A percentile compares a stretch with the other conserved stretches of the same genome.
phyloP scores from a whole-genome alignment of 257 asterid species.

The Solanum piurae region DNA sequence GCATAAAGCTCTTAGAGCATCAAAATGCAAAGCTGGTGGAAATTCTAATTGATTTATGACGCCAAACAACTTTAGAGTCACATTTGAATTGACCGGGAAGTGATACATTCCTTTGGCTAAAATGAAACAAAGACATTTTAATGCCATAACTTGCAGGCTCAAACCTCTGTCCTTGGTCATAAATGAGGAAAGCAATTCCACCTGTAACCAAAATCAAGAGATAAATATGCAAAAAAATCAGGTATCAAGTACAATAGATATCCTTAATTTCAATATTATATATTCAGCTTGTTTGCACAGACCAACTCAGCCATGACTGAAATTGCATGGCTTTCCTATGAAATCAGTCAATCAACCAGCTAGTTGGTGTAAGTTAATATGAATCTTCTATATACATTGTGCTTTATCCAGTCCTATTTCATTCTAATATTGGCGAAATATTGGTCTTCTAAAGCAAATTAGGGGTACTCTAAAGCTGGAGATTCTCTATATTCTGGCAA shows the following conservation, averaged over 20 bases:
- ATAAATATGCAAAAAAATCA: conserved; percentile 1
- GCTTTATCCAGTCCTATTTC: neutral
- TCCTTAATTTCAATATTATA: neutral
- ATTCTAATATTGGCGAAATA: neutral
- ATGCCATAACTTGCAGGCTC: conserved; percentile 42
- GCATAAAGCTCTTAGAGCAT: conserved; percentile 51
- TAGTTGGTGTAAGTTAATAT: neutral
- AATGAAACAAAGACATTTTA: conserved; percentile 44
- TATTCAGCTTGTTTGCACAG: neutral
- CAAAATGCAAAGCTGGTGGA: conserved; percentile 39
- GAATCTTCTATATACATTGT: neutral
- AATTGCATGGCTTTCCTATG: neutral
- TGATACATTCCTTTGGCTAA: conserved; percentile 37
- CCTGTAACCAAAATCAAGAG: conserved; percentile 25
- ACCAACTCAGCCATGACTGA: neutral
- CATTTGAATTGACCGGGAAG: conserved; percentile 23
- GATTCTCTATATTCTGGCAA: neutral
- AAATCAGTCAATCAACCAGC: neutral
- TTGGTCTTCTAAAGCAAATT: neutral
- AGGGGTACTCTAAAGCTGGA: neutral
- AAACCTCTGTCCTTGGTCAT: conserved; percentile 39
- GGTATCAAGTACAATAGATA: neutral
- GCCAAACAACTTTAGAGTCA: conserved; percentile 31
- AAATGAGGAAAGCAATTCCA: conserved; percentile 49
- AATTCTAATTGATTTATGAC: conserved; percentile 29